Conservation (phyloP, 2,329 filamentous ascomycete genomes). For the Neurospora sp. region DNA sequence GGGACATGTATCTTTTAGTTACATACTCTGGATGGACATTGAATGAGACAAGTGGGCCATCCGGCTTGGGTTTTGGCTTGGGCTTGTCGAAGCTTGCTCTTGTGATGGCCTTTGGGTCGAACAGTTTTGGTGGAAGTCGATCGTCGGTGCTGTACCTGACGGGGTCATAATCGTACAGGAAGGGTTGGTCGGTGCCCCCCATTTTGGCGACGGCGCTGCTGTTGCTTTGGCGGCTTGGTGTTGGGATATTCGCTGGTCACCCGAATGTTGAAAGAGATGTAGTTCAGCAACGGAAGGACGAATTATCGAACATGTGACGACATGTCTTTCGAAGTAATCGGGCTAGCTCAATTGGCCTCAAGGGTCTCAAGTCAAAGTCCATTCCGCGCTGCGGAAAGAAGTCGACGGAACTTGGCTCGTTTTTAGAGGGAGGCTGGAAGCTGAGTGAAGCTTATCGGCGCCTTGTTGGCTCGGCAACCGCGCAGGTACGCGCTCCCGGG, state of each 20-base stretch:
- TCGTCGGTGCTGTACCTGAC: slow-evolving; percentile 37
- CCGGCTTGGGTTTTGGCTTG: slow-evolving; percentile 50
- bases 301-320: background rate
- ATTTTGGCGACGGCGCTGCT: slow-evolving; percentile 13
- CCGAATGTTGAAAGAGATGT: background rate
- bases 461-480: slow-evolving; percentile 2
- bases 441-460: background rate
- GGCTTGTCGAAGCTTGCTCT: slow-evolving; percentile 64
- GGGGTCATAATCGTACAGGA: slow-evolving; percentile 65
- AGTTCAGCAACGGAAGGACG: background rate
- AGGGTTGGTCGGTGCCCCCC: slow-evolving; percentile 42
- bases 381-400: background rate
- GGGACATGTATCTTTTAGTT: background rate
- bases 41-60: slow-evolving; percentile 71
- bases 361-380: background rate
- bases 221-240: background rate
- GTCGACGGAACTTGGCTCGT: background rate
- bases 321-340: background rate
- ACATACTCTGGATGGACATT: slow-evolving; percentile 80
- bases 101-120: slow-evolving; percentile 80
- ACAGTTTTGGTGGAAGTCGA: slow-evolving; percentile 45
- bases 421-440: background rate
- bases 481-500: background rate
- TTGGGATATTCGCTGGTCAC: background rate
- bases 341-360: background rate